phyloP scores from a whole-genome alignment of 345 rosid species.

The Xanthoceras sorbifolium region DNA sequence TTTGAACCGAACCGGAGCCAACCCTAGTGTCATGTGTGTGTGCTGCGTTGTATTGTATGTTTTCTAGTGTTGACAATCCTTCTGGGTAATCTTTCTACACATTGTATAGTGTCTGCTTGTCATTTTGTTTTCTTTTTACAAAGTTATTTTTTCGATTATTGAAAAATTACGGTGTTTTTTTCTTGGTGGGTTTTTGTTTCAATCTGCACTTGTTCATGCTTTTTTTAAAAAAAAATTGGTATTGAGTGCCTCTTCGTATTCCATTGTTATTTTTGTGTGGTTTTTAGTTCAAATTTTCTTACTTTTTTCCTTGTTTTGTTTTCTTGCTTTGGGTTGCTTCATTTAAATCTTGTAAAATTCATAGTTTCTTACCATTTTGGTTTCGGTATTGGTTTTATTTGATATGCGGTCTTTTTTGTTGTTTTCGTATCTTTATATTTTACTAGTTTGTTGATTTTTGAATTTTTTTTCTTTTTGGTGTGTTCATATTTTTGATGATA shows the following conservation, averaged over 20 bases:
- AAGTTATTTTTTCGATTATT: neutral
- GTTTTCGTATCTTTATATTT: constrained; percentile 5
- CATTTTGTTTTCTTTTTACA: neutral
- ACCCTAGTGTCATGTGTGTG: too few relatives aligned
- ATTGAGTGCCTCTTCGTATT: constrained; percentile 2
- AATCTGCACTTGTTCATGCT: neutral
- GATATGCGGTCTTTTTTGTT: constrained; percentile 5
- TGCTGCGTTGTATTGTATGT: too few relatives aligned
- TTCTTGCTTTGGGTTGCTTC: neutral
- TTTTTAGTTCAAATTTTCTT: constrained; percentile 2
- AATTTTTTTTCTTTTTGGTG: constrained; percentile 2
- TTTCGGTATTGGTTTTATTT: neutral
- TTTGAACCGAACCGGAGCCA: too few relatives aligned
- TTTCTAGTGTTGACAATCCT: constrained; percentile 78
- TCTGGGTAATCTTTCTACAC: constrained; percentile 38
- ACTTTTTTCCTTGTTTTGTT: neutral
- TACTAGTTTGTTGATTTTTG: neutral
- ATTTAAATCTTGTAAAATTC: neutral
- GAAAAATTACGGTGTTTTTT: neutral
- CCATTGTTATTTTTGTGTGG: constrained; percentile 8
- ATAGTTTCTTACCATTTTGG: neutral
- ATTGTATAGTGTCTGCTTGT: neutral
- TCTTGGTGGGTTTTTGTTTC: constrained; percentile 11
- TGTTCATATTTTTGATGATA: constrained; percentile 5
- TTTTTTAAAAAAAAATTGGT: neutral